Percentiles rank a stretch among this genome's conserved stretches.
phyloP scores from a whole-genome alignment of 129 eudicot genomes.

The Saposhnikovia divaricata region DNA sequence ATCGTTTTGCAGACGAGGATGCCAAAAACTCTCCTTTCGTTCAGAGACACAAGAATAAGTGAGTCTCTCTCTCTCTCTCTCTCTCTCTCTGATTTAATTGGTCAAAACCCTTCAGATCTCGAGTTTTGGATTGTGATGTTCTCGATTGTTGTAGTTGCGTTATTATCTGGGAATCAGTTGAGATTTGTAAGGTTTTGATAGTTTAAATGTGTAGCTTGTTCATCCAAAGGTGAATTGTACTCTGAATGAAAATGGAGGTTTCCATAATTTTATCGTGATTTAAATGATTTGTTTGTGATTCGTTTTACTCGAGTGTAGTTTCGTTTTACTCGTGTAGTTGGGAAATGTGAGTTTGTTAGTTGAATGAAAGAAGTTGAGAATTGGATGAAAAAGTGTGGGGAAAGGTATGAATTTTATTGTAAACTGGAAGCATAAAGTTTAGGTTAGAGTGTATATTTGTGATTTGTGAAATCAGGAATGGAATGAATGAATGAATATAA shows the following conservation, averaged over 20 bases:
- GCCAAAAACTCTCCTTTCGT: constrained; percentile 46
- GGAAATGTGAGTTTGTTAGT: background rate
- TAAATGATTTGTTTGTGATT: background rate
- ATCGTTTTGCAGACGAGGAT: constrained; percentile 39
- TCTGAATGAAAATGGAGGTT: background rate
- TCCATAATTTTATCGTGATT: background rate
- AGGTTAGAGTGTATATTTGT: too few species aligned
- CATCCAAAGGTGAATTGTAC: background rate
- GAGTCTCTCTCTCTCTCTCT: background rate
- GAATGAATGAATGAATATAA: background rate
- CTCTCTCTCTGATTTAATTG: too few species aligned
- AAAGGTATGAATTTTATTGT: background rate
- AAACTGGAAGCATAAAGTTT: background rate
- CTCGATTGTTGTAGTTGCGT: background rate
- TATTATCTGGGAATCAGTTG: background rate
- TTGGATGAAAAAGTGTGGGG: background rate
- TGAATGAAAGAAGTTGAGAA: background rate
- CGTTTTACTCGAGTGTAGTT: background rate
- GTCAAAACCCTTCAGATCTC: constrained; percentile 3
- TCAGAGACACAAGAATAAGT: constrained; percentile 44
- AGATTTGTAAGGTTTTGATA: background rate
- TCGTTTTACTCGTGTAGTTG: too few species aligned
- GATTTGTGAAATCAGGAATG: background rate
- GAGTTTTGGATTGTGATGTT: background rate
- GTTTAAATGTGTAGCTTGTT: background rate